Conservation (phyloP, 2,329 filamentous ascomycete genomes). For the Pseudocercospora macadamiae region DNA sequence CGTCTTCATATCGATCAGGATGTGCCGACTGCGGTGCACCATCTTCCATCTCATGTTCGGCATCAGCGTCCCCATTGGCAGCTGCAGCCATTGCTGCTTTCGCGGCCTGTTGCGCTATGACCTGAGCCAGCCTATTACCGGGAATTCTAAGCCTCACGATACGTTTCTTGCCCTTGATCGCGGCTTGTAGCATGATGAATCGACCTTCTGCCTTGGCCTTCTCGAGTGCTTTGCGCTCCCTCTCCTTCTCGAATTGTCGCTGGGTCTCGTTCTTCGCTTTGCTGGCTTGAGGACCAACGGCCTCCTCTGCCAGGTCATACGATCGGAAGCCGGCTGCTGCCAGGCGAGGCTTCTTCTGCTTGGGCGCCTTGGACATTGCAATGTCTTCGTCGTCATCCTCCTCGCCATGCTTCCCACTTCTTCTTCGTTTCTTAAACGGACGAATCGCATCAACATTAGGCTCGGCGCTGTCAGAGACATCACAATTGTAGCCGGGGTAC, state of each 20-base stretch:
- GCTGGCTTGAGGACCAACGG: conserved; percentile 26
- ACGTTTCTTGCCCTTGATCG: conserved; percentile 49
- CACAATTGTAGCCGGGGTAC: conserved; percentile 29
- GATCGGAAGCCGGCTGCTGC: conserved; percentile 38
- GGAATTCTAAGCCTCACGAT: conserved; percentile 47
- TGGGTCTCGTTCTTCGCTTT: conserved; percentile 48
- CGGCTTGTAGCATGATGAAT: conserved; percentile 50
- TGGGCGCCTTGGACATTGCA: conserved; percentile 40
- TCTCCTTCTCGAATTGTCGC: conserved; percentile 52
- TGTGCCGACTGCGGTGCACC: conserved; percentile 15
- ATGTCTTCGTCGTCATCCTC: conserved; percentile 40
- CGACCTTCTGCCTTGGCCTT: conserved; percentile 48
- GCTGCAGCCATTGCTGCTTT: conserved; percentile 29
- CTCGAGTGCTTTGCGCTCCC: conserved; percentile 45
- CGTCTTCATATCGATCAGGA: conserved; percentile 25
- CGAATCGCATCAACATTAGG: conserved; percentile 20
- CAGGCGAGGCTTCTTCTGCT: conserved; percentile 38
- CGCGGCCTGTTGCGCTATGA: conserved; percentile 39
- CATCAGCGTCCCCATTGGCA: conserved; percentile 32
- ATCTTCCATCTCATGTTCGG: conserved; percentile 34
- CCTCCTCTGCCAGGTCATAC: conserved; percentile 34
- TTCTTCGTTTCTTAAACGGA: conserved; percentile 34
- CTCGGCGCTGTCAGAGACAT: conserved; percentile 38
- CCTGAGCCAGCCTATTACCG: conserved; percentile 40
- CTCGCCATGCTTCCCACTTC: conserved; percentile 22